phyloP scores from a whole-genome alignment of 2,329 filamentous ascomycete species.

The Arachnomyces sp. region DNA sequence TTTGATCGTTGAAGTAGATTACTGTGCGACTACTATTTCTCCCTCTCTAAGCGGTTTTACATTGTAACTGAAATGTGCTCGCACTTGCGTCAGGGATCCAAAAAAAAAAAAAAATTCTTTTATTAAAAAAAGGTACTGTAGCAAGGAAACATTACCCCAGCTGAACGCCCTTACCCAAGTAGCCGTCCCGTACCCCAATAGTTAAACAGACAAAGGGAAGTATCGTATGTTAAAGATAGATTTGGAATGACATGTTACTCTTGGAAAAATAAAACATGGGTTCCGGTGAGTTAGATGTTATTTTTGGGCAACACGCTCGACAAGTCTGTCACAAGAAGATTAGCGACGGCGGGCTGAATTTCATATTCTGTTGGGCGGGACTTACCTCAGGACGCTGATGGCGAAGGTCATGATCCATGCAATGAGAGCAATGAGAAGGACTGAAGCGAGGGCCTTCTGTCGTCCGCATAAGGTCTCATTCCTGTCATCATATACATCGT shows the following conservation, averaged over 20 bases:
- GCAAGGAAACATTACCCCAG: neutral
- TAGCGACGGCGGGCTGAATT: neutral
- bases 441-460: conserved; percentile 65
- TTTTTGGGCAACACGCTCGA: conserved; percentile 24
- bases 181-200: neutral
- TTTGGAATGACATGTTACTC: neutral
- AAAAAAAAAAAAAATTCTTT: no score
- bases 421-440: conserved; percentile 72
- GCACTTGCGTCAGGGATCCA: no score
- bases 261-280: neutral
- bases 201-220: no score
- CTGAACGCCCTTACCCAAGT: neutral
- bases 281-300: conserved; percentile 7
- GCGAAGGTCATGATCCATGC: conserved; percentile 89
- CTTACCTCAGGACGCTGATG: conserved; percentile 68
- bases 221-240: no score
- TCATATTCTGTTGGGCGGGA: neutral
- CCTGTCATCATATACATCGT: conserved; percentile 25
- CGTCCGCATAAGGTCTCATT: conserved; percentile 50
- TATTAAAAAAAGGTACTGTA: neutral
- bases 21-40: no score
- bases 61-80: no score
- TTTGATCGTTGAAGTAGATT: no score
- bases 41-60: no score
- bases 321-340: conserved; percentile 23